Conservation (phyloP, 768 basidiomycete genomes). For the Lactarius indigo region DNA sequence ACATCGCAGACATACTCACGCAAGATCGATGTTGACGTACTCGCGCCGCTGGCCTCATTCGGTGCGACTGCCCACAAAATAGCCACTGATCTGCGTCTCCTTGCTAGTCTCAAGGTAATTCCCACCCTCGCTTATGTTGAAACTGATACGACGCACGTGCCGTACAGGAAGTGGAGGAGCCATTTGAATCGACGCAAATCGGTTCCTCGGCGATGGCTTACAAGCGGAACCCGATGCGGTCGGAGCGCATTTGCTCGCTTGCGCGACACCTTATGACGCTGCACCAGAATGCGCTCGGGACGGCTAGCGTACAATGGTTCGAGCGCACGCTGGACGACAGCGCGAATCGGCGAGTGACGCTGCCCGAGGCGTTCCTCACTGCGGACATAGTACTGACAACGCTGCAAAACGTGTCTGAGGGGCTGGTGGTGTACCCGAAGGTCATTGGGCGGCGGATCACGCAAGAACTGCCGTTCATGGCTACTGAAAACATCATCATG, state of each 20-base stretch:
- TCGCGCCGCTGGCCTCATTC: slow-evolving; percentile 82
- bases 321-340: slow-evolving; percentile 98
- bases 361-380: slow-evolving; percentile 96
- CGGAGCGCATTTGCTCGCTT: slow-evolving; percentile 93
- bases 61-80: slow-evolving; percentile 98
- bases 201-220: slow-evolving; percentile 98
- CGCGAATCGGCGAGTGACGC: slow-evolving; percentile 93
- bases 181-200: slow-evolving; percentile 98
- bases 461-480: slow-evolving; percentile 99
- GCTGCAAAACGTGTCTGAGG: slow-evolving; percentile 94
- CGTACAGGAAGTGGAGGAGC: slow-evolving; percentile 89
- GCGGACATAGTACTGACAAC: slow-evolving; percentile 96
- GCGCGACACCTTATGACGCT: slow-evolving; percentile 94
- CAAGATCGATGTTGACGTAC: slow-evolving; percentile 93
- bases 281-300: slow-evolving; percentile 96
- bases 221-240: slow-evolving; percentile 99
- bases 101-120: slow-evolving; percentile 86
- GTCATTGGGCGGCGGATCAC: slow-evolving; percentile 90
- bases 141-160: neutral
- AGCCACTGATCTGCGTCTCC: slow-evolving; percentile 88
- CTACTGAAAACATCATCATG: slow-evolving; percentile 99
- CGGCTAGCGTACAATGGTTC: slow-evolving; percentile 94
- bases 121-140: neutral
- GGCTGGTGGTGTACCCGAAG: slow-evolving; percentile 97
- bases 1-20: slow-evolving; percentile 98